Evolutionary conservation across 75 land plant genomes (phyloP).

Genomic region (Cupressus sempervirens): DNA sequence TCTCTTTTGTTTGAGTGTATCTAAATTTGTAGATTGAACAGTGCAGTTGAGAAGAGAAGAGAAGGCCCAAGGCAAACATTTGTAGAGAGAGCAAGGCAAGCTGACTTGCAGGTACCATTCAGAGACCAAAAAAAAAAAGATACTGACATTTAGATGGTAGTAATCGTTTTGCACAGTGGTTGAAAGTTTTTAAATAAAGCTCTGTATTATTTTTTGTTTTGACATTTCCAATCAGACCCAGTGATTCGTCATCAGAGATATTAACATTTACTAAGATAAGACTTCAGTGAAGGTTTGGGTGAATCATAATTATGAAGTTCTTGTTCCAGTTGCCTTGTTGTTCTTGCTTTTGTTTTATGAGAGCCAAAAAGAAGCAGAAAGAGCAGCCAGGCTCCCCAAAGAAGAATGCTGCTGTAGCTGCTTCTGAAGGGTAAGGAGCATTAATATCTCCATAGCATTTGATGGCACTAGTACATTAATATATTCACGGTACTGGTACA

Average conservation of each 20-base stretch:
- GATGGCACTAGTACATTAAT: neutral
- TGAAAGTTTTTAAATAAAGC: too few relatives aligned
- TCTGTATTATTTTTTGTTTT: too few relatives aligned
- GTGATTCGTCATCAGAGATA: neutral
- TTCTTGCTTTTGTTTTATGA: constrained; percentile 68
- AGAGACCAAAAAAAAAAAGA: neutral
- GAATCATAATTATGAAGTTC: constrained; percentile 45
- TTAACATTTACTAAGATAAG: neutral
- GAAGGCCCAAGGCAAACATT: neutral
- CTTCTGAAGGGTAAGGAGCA: neutral
- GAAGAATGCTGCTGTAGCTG: neutral
- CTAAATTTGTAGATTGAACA: neutral
- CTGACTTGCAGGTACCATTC: neutral
- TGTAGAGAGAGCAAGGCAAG: neutral
- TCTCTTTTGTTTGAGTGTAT: neutral
- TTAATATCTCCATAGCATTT: neutral
- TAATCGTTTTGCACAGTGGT: too few relatives aligned
- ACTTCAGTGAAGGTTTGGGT: neutral
- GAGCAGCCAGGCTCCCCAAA: neutral
- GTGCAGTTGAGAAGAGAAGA: neutral
- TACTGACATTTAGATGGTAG: too few relatives aligned
- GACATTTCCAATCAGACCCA: too few relatives aligned
- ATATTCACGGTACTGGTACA: neutral
- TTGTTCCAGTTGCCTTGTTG: constrained; percentile 68
- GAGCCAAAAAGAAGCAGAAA: constrained; percentile 29